Conservation (phyloP, 108 stramenopile species). For the Epipyxis sp. region DNA sequence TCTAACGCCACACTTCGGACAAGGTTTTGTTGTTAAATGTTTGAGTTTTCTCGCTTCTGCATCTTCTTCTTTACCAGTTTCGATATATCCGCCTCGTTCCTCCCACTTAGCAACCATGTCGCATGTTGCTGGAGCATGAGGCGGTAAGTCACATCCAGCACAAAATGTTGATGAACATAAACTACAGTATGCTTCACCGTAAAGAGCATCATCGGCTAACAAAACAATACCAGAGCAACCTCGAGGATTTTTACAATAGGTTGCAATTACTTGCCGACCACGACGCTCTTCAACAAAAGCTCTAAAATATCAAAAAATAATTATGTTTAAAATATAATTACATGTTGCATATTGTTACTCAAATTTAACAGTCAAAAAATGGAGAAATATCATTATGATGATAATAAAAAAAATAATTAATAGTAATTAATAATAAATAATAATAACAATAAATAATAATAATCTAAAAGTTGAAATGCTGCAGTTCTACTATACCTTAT, state of each 20-base stretch:
- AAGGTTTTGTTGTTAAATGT: constrained; percentile 92
- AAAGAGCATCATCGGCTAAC: constrained; percentile 72
- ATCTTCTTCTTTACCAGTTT: constrained; percentile 81
- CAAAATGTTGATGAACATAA: constrained; percentile 4
- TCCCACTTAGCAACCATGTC: constrained; percentile 21
- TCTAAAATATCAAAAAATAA: constrained; percentile 64
- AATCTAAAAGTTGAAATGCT: no score
- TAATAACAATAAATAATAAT: background rate
- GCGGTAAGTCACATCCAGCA: constrained; percentile 10
- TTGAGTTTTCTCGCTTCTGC: constrained; percentile 78
- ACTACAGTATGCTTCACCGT: constrained; percentile 56
- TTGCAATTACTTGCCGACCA: background rate
- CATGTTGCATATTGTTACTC: no score
- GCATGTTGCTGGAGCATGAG: constrained; percentile 72
- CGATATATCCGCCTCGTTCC: background rate
- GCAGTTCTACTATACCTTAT: background rate
- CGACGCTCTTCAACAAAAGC: constrained; percentile 77
- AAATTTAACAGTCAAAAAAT: no score
- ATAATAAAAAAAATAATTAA: background rate
- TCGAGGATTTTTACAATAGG: constrained; percentile 17
- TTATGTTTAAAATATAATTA: no score
- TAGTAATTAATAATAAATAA: no score
- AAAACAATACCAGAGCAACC: constrained; percentile 74
- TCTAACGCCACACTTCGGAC: constrained; percentile 90
- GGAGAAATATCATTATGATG: no score